A percentile compares a stretch with the other conserved stretches of the same genome.
Evolutionary conservation across 305 asterid genomes (phyloP).

Genomic region (Fraxinus sp.): DNA sequence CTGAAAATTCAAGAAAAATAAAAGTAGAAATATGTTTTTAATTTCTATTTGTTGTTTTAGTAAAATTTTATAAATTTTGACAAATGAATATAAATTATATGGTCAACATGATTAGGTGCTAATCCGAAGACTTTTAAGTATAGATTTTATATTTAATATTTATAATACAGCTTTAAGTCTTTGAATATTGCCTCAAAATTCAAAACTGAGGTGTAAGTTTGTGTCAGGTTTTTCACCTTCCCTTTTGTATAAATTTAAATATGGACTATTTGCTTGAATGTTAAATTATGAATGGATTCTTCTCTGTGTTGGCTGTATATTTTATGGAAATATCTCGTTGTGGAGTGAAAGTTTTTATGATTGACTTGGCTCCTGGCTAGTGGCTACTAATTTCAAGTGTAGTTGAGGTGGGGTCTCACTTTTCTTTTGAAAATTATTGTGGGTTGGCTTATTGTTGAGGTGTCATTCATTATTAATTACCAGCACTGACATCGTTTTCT

Average conservation of each 20-base stretch:
- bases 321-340: not conserved
- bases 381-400: not conserved
- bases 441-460: conserved; percentile 29
- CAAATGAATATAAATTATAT: not conserved
- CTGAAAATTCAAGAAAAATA: not conserved
- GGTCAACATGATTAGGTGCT: not conserved
- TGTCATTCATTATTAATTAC: conserved; percentile 18
- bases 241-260: too few species aligned
- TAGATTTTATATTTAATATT: not conserved
- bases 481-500: not conserved
- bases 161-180: not conserved
- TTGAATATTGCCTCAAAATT: not conserved
- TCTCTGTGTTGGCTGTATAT: not conserved
- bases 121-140: not conserved
- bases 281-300: not conserved
- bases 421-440: conserved; percentile 10
- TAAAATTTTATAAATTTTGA: too few species aligned
- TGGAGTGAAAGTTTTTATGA: not conserved
- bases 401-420: conserved; percentile 22
- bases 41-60: not conserved
- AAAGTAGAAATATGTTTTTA: not conserved
- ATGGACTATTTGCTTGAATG: not conserved
- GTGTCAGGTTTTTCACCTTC: not conserved
- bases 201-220: not conserved
- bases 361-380: not conserved